Base-by-base conservation (phyloP, 768 basidiomycete species). In the Coprinopsis marcescibilis region DNA sequence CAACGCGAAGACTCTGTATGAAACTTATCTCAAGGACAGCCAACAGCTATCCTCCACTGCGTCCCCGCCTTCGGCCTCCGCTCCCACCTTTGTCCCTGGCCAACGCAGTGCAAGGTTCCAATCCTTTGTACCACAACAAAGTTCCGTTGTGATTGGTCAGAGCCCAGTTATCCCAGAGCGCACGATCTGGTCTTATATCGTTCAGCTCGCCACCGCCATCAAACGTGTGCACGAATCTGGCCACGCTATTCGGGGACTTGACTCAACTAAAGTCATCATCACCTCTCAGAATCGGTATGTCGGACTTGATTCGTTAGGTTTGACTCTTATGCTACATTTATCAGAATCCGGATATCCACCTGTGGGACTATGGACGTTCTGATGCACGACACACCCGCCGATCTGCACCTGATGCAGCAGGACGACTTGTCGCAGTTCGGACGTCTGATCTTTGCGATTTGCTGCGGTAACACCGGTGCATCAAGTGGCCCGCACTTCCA, bases 391-490 rank as follows among this genome's bases (percentile, higher is more conserved):
- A 71, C 81, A 6, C 77, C 72, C 15, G 76, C 80, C 52, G 82
- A 85, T 45, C 60, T 81, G 3, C 52, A 66, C 14, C 48, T 73
- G 5, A 65, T 81, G 35, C 88, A 92, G 69, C 90, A 93, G 67
- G 93, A 98, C 48, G 96, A 99, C 60, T 65, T 97, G 11, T 69
- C 78, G 30, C 80, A 85, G 69, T 86, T 99, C 46, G 96, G 94
- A 14, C 78, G 84, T 42, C 72, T 99, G 12, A 65, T 99, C 49
- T 78, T 96, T 50, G 71, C 80, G 13, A 65, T 99, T 46, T 85
- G 87, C 53, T 89, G 85, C 56, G 76, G 76, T 36, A 90, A 79
- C 47, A 63, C 73, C 27, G 65, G 76, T 13, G 79, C 79, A 0
- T 72, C 79, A 10, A 81, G 75, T 27, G 75, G 66, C 44, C 79